A percentile compares a stretch with the other conserved stretches of the same genome.
Evolutionary conservation across 108 stramenopile species (phyloP).

Genomic region (Skeletonema tropicum): DNA sequence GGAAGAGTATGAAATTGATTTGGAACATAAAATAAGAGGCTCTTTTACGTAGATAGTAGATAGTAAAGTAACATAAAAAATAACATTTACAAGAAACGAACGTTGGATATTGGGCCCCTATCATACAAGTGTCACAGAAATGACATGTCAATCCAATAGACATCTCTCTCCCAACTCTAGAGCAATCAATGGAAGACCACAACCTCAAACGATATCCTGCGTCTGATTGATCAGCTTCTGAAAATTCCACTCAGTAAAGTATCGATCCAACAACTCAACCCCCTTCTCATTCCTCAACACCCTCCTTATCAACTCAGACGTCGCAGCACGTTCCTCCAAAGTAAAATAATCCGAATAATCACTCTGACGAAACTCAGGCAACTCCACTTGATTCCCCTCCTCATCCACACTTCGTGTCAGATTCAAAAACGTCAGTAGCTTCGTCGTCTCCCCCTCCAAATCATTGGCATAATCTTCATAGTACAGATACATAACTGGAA

Average conservation of each 20-base stretch:
- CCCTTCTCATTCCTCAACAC: conserved; percentile 26
- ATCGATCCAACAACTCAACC: conserved; percentile 26
- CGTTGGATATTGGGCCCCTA: too few relatives aligned
- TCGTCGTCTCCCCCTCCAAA: conserved; percentile 50
- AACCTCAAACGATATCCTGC: conserved; percentile 10
- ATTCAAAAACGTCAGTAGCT: conserved; percentile 55
- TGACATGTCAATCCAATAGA: conserved; percentile 5
- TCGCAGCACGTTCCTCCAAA: conserved; percentile 29
- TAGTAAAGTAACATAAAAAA: too few relatives aligned
- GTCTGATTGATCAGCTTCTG: conserved; percentile 22
- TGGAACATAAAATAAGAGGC: too few relatives aligned
- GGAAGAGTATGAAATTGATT: too few relatives aligned
- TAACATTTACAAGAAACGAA: too few relatives aligned
- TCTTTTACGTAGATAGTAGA: too few relatives aligned
- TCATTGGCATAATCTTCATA: conserved; percentile 67
- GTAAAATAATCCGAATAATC: conserved; percentile 48
- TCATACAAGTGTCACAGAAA: too few relatives aligned
- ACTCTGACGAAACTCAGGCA: conserved; percentile 19
- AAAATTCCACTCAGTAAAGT: conserved; percentile 38
- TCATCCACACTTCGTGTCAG: conserved; percentile 13
- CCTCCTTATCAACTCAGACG: conserved; percentile 38
- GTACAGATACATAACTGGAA: conserved; percentile 54
- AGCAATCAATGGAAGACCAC: background rate
- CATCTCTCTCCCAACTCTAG: background rate
- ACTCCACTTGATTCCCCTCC: background rate